phyloP scores from a whole-genome alignment of 2,329 filamentous ascomycete species.

The Calonectria crousiana region DNA sequence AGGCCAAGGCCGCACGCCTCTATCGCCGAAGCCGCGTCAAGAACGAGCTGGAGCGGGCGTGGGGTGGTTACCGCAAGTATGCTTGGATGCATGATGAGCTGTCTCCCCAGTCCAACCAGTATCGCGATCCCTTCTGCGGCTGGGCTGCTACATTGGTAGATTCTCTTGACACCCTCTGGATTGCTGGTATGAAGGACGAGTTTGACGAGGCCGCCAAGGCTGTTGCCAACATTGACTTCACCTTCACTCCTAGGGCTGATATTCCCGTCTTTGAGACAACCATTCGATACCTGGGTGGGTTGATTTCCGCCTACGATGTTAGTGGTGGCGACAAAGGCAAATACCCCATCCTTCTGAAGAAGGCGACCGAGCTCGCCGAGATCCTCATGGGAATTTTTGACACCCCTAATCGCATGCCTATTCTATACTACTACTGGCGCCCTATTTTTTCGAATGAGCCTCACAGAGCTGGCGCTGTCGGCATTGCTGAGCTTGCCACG shows the following conservation, averaged over 20 bases:
- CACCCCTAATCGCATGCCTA: constrained; percentile 93
- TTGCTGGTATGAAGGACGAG: constrained; percentile 83
- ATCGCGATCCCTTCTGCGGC: constrained; percentile 86
- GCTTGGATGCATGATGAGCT: constrained; percentile 93
- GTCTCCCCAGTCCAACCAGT: constrained; percentile 75
- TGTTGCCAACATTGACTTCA: constrained; percentile 85
- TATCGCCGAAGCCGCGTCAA: constrained; percentile 76
- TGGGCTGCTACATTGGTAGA: constrained; percentile 93
- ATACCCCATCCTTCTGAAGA: constrained; percentile 78
- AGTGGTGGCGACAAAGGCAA: constrained; percentile 69
- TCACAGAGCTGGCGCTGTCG: constrained; percentile 70
- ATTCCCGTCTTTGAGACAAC: constrained; percentile 95
- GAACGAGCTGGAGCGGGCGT: constrained; percentile 80
- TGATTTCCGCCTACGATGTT: constrained; percentile 89
- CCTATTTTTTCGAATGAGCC: constrained; percentile 73
- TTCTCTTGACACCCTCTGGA: constrained; percentile 85
- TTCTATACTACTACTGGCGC: constrained; percentile 84
- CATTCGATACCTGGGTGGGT: constrained; percentile 90
- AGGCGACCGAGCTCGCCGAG: constrained; percentile 83
- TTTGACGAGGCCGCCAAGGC: constrained; percentile 82
- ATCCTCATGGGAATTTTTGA: constrained; percentile 87
- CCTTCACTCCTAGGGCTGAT: constrained; percentile 71
- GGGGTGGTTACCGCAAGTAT: constrained; percentile 82
- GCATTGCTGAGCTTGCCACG: constrained; percentile 80
- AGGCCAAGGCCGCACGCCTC: constrained; percentile 71